A percentile compares a stretch with the other conserved stretches of the same genome.
Conservation (phyloP, 257 asterid genomes). For the Haberlea rhodopensis region DNA sequence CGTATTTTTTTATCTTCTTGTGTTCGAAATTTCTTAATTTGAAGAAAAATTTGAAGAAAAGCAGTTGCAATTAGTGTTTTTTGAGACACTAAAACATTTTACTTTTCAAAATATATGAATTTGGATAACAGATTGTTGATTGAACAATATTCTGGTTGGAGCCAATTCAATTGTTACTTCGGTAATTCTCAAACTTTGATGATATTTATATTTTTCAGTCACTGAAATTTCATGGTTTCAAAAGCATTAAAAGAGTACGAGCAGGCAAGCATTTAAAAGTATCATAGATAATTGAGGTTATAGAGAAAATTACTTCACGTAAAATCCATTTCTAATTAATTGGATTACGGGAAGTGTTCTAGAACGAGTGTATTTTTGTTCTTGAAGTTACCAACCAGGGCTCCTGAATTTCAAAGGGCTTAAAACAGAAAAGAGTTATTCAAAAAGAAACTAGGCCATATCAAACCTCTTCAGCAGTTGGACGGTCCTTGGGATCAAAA, state of each 20-base stretch:
- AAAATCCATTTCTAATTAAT: no score
- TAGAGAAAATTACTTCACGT: background rate
- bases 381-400: background rate
- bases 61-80: background rate
- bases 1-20: no score
- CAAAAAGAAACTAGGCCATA: slow-evolving; percentile 10
- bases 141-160: background rate
- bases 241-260: background rate
- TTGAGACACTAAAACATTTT: background rate
- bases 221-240: background rate
- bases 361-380: background rate
- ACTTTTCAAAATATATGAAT: no score
- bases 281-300: background rate
- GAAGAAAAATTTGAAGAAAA: no score
- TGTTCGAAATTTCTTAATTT: background rate
- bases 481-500: slow-evolving; percentile 87
- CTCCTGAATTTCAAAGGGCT: slow-evolving; percentile 10
- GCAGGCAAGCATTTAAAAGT: background rate
- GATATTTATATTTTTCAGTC: background rate
- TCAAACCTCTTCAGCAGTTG: slow-evolving; percentile 79
- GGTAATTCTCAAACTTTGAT: background rate
- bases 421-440: background rate
- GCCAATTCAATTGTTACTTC: background rate
- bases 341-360: no score
- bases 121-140: background rate